Percentiles rank a stretch among this genome's conserved stretches.
Evolutionary conservation across 2,329 filamentous ascomycete species (phyloP).

Genomic region (Botrytis byssoidea): DNA sequence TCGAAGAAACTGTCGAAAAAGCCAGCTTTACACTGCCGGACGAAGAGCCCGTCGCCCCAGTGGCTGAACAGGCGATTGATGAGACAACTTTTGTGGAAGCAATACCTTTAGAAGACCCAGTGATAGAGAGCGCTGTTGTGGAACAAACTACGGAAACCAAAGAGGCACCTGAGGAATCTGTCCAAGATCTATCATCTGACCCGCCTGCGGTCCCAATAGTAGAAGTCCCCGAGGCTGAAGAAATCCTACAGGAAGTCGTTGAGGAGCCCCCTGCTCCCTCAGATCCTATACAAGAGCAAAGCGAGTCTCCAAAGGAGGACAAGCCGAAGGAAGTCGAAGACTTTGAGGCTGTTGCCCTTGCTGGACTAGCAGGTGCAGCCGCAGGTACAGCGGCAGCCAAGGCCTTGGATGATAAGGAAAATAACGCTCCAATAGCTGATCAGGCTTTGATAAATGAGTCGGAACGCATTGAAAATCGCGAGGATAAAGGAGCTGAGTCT

Average conservation of each 20-base stretch:
- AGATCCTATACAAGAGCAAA: not conserved
- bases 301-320: not conserved
- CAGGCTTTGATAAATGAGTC: conserved; percentile 1
- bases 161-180: not conserved
- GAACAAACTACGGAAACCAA: not conserved
- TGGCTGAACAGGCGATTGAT: not conserved
- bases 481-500: conserved; percentile 6
- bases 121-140: not conserved
- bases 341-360: conserved; percentile 12
- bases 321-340: not conserved
- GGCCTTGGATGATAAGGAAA: not conserved
- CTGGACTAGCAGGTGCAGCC: conserved; percentile 11
- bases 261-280: not conserved
- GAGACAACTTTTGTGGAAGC: not conserved
- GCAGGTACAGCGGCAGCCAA: not conserved
- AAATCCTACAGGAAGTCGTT: not conserved
- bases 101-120: not conserved
- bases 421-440: not conserved
- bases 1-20: not conserved
- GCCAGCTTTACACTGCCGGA: not conserved
- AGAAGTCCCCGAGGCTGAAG: not conserved
- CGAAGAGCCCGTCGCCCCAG: not conserved
- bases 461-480: not conserved
- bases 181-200: not conserved
- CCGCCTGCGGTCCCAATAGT: not conserved